phyloP scores from a whole-genome alignment of 1,139 yeast genomes.

The Blastobotrys petasosporus region DNA sequence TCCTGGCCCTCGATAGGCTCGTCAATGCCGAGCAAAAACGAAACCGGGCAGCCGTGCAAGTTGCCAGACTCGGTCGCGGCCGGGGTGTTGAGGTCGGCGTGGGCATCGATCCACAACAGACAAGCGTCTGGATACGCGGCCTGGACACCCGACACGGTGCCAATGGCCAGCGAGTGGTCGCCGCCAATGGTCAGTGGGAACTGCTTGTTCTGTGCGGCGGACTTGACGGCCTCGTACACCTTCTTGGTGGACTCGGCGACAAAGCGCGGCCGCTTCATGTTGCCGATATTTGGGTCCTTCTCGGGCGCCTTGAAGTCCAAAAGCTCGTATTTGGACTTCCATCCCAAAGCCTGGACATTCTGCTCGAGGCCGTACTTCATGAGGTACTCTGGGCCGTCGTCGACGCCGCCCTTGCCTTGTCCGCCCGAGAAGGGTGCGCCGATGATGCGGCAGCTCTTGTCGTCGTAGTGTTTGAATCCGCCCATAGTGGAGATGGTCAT shows the following conservation, averaged over 20 bases:
- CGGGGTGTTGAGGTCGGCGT: conserved; percentile 95
- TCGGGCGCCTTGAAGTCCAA: conserved; percentile 38
- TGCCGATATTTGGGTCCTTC: conserved; percentile 36
- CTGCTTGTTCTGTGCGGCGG: conserved; percentile 45
- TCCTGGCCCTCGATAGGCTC: conserved; percentile 43
- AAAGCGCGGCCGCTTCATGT: conserved; percentile 66
- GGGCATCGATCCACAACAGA: conserved; percentile 95
- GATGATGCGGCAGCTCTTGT: conserved; percentile 39
- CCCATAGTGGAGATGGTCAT: conserved; percentile 1
- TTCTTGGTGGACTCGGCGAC: conserved; percentile 68
- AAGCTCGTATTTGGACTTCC: conserved; percentile 54
- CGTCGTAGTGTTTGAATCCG: conserved; percentile 14
- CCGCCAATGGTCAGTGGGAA: conserved; percentile 91
- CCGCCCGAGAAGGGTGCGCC: conserved; percentile 96
- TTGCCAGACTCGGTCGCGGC: conserved; percentile 81
- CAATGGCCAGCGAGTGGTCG: conserved; percentile 94
- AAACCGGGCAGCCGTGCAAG: conserved; percentile 93
- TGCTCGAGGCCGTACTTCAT: conserved; percentile 63
- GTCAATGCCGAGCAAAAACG: conserved; percentile 69
- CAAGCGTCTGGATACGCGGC: conserved; percentile 81
- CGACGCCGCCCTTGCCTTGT: conserved; percentile 90
- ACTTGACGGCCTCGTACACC: conserved; percentile 56
- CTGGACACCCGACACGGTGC: conserved; percentile 81
- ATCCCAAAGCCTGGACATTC: conserved; percentile 62
- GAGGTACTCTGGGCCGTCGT: conserved; percentile 82